These are phyloP conservation scores for Pyrus bretschneideri DNA, from an alignment of 306 rosid genomes.

Conservation along the genomic window DNA sequence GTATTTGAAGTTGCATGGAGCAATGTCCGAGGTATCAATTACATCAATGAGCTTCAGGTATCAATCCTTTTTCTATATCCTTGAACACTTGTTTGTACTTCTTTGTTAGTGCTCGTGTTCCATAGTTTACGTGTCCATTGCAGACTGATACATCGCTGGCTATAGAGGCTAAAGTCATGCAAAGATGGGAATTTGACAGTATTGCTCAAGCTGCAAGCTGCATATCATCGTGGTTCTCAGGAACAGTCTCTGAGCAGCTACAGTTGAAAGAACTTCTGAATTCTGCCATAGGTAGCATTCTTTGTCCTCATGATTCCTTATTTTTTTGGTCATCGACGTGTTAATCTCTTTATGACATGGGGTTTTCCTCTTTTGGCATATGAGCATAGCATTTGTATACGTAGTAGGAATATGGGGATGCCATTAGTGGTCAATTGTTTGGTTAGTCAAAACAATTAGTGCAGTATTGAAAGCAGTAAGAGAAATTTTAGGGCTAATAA, in stretches of 20 bases:
- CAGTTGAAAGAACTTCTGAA: slow-evolving; percentile 64
- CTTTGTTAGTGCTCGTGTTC: slow-evolving; percentile 10
- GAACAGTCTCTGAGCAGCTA: slow-evolving; percentile 51
- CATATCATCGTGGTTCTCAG: slow-evolving; percentile 80
- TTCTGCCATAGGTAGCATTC: slow-evolving; percentile 48
- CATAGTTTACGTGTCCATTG: slow-evolving; percentile 18
- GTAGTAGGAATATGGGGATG: background rate
- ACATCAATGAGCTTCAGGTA: slow-evolving; percentile 96
- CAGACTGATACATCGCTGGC: slow-evolving; percentile 93
- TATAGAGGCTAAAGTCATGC: slow-evolving; percentile 70
- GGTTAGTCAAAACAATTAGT: background rate
- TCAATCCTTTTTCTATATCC: slow-evolving; percentile 10
- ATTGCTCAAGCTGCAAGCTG: slow-evolving; percentile 75
- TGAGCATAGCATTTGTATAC: background rate
- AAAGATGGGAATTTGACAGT: slow-evolving; percentile 94
- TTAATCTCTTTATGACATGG: background rate
- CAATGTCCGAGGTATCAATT: slow-evolving; percentile 80
- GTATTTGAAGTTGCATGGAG: slow-evolving; percentile 83
- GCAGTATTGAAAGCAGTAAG: background rate
- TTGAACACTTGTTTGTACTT: slow-evolving; percentile 10
- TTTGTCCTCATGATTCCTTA: background rate
- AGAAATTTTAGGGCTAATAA: background rate
- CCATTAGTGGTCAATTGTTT: background rate
- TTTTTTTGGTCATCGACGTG: background rate
- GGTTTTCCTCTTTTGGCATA: background rate